These are phyloP conservation scores for Alternaria gaisen DNA, from an alignment of 2,329 filamentous ascomycete species.

Conservation along the genomic window DNA sequence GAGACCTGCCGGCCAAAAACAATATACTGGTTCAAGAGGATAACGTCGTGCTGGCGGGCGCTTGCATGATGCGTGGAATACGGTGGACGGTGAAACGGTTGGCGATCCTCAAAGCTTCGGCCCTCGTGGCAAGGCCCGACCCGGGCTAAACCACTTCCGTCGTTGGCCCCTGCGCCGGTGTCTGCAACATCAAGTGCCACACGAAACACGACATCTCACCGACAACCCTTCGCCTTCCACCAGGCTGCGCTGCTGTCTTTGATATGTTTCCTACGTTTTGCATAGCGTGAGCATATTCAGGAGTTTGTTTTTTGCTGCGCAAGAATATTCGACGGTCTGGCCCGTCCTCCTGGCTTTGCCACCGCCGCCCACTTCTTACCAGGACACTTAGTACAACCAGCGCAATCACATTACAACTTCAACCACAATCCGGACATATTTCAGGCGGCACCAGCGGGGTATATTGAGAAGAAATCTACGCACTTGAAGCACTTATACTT, in stretches of 20 bases:
- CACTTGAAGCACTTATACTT: neutral
- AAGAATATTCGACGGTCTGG: constrained; percentile 30
- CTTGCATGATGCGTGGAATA: constrained; percentile 36
- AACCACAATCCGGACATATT: neutral
- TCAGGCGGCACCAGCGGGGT: neutral
- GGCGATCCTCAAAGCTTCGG: constrained; percentile 31
- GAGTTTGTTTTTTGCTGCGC: constrained; percentile 20
- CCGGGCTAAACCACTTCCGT: constrained; percentile 17
- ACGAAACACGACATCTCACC: constrained; percentile 16
- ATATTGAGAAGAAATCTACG: neutral
- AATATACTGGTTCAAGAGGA: constrained; percentile 19
- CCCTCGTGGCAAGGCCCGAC: constrained; percentile 31
- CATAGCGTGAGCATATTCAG: constrained; percentile 44
- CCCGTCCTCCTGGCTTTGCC: constrained; percentile 35
- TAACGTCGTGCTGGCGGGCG: constrained; percentile 18
- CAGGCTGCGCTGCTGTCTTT: constrained; percentile 9
- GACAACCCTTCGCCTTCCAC: constrained; percentile 11
- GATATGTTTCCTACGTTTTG: constrained; percentile 25
- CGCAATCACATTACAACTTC: neutral
- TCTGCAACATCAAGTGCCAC: constrained; percentile 17
- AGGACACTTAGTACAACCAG: constrained; percentile 2
- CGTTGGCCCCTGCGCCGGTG: constrained; percentile 17
- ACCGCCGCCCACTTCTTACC: constrained; percentile 38
- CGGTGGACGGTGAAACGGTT: constrained; percentile 26
- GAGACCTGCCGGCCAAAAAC: constrained; percentile 29